Conservation (phyloP, 257 asterid species). For the Nicotiana tabacum region DNA sequence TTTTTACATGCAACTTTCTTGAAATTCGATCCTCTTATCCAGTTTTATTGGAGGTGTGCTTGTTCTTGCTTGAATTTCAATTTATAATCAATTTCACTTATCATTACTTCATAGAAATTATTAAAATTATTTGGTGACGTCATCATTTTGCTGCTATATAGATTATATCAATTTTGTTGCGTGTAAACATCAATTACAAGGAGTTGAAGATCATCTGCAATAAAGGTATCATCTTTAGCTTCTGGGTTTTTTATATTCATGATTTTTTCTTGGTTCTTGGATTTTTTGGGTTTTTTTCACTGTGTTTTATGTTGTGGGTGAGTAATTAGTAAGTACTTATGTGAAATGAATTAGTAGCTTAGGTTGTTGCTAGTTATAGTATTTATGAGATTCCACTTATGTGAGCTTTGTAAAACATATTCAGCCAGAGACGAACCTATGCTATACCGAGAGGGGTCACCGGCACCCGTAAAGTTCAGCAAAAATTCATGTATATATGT, state of each 20-base stretch:
- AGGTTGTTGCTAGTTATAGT: background rate
- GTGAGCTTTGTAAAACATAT: background rate
- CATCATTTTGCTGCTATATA: background rate
- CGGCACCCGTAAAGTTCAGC: too few relatives aligned
- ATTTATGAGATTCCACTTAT: background rate
- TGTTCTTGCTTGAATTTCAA: conserved; percentile 5
- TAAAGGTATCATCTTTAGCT: conserved; percentile 1
- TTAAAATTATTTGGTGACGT: conserved; percentile 9
- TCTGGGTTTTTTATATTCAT: background rate
- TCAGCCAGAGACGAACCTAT: background rate
- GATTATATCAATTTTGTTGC: background rate
- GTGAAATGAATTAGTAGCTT: background rate
- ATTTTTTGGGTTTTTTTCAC: background rate
- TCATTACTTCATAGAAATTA: background rate
- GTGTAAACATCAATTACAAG: background rate
- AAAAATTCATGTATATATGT: too few relatives aligned
- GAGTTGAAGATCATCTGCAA: conserved; percentile 9
- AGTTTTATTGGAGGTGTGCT: conserved; percentile 13
- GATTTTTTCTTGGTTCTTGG: background rate
- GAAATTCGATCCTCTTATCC: background rate
- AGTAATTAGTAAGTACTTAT: background rate
- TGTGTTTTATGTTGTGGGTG: background rate
- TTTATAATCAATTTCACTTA: background rate
- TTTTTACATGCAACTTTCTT: background rate
- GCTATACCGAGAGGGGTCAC: too few relatives aligned